Conservation (phyloP, 495 filamentous ascomycete genomes). For the Cryomyces antarcticus region DNA sequence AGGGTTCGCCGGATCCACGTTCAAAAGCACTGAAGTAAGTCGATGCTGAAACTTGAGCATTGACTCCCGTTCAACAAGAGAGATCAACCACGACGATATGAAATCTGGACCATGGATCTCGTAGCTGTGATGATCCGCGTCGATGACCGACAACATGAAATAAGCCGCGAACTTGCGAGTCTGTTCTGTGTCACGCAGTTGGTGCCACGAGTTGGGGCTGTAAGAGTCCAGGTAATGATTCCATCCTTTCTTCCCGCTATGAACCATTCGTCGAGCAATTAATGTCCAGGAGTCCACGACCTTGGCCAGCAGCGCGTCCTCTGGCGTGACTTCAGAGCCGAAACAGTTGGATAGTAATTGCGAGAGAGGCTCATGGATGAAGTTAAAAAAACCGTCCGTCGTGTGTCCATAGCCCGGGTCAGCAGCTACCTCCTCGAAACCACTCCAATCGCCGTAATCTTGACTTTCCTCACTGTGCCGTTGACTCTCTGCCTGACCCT, state of each 20-base stretch:
- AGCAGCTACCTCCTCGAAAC: slow-evolving; percentile 18
- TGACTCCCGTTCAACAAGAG: slow-evolving; percentile 43
- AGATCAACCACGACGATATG: slow-evolving; percentile 35
- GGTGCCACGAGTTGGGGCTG: slow-evolving; percentile 36
- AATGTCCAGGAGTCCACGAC: slow-evolving; percentile 19
- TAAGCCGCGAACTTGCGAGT: slow-evolving; percentile 41
- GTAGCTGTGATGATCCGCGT: slow-evolving; percentile 18
- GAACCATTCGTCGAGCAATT: slow-evolving; percentile 14
- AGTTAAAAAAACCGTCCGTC: slow-evolving; percentile 20
- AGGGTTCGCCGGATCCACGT: slow-evolving; percentile 24
- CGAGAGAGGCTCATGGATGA: slow-evolving; percentile 30
- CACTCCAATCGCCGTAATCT: slow-evolving; percentile 51
- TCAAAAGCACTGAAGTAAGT: slow-evolving; percentile 36
- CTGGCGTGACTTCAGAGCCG: slow-evolving; percentile 36
- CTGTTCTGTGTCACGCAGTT: slow-evolving; percentile 41
- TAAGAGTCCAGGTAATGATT: slow-evolving; percentile 35
- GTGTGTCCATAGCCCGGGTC: slow-evolving; percentile 6
- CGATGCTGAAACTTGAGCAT: slow-evolving; percentile 46
- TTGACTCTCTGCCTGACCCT: slow-evolving; percentile 2
- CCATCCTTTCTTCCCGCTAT: slow-evolving; percentile 27
- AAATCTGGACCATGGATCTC: slow-evolving; percentile 28
- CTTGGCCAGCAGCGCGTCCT: slow-evolving; percentile 34
- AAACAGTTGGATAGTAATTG: slow-evolving; percentile 48
- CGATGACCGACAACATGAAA: slow-evolving; percentile 38
- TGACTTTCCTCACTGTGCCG: slow-evolving; percentile 42